Evolutionary conservation across 1,284 basidiomycete genomes (phyloP), one percentile per base, ranked within the genome.

Genomic region (Tremellales sp.): DNA sequence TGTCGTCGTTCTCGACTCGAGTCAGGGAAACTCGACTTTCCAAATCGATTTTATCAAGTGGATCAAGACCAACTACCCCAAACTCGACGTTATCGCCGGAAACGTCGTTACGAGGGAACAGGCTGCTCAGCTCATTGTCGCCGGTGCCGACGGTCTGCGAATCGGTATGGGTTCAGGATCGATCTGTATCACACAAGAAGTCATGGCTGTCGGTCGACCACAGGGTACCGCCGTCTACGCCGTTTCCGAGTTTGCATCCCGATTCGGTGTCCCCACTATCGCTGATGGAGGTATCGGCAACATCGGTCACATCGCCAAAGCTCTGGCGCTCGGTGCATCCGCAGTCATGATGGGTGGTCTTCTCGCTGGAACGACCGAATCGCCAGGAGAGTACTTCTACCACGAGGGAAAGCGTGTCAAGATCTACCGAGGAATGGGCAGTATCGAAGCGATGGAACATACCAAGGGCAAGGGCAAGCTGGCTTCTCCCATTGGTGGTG

Each of bases 341-440:
- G 93, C 90, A 6, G 92, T 97, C 54, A 98, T 98, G 94, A 97
- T 98, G 94, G 94, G 94, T 46, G 89, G 92, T 22, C 76, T 98
- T 48, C 80, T 99, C 24, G 96, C 94, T 15, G 94, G 96, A 29
- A 97, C 94, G 40, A 87, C 90, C 56, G 94, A 99, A 75, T 91
- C 92, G 1, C 94, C 96, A 0, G 96, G 96, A 61, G 93, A 97
- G 76, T 99, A 97, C 80, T 97, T 94, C 75, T 97, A 94, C 76
- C 91, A 97, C 71, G 93, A 97, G 64, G 94, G 94, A 61, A 94
- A 97, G 80, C 85, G 96, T 41, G 89, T 98, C 70, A 99, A 99
- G 80, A 84, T 93, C 35, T 99, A 98, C 78, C 86, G 96, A 54
- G 94, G 96, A 11, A 98, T 98, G 94, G 94, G 94, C 36, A 89